Percentiles rank a stretch among this genome's conserved stretches.
These are phyloP conservation scores for Colletotrichum higginsianum DNA, from an alignment of 2,329 filamentous ascomycete genomes.

Conservation along the genomic window DNA sequence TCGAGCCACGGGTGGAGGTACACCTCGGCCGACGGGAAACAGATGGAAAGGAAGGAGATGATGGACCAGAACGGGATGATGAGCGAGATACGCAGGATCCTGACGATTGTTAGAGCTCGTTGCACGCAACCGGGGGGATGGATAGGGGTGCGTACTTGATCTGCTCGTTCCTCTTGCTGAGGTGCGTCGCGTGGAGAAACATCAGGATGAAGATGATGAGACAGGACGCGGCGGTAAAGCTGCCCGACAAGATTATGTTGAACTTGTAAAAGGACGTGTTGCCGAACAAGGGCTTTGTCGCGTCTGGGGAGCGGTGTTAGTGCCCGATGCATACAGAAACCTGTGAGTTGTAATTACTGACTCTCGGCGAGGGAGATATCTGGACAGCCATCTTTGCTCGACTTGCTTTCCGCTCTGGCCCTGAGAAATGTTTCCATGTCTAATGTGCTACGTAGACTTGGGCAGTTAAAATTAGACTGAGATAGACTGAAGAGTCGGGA, in stretches of 20 bases:
- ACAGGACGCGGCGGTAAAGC: constrained; percentile 50
- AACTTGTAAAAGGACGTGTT: constrained; percentile 45
- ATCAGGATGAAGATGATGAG: constrained; percentile 51
- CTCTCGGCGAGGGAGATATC: constrained; percentile 26
- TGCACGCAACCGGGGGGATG: neutral
- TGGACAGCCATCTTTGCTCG: constrained; percentile 20
- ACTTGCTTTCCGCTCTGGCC: neutral
- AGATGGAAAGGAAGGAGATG: constrained; percentile 56
- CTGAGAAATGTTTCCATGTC: neutral
- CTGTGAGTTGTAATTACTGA: neutral
- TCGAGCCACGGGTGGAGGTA: constrained; percentile 58
- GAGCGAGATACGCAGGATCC: constrained; percentile 58
- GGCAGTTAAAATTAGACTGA: neutral
- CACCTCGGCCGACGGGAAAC: constrained; percentile 54
- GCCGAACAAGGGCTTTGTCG: constrained; percentile 23
- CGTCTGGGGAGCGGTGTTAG: constrained; percentile 8
- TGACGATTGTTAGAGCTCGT: constrained; percentile 32
- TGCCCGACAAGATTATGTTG: constrained; percentile 55
- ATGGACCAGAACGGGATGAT: constrained; percentile 57
- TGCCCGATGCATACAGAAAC: neutral
- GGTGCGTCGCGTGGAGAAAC: constrained; percentile 54
- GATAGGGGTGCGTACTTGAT: constrained; percentile 50
- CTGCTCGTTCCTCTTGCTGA: constrained; percentile 59
- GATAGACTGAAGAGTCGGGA: neutral
- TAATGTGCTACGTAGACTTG: neutral